A percentile compares a stretch with the other conserved stretches of the same genome.
phyloP scores from a whole-genome alignment of 257 asterid species.

The Solanum virginianum region DNA sequence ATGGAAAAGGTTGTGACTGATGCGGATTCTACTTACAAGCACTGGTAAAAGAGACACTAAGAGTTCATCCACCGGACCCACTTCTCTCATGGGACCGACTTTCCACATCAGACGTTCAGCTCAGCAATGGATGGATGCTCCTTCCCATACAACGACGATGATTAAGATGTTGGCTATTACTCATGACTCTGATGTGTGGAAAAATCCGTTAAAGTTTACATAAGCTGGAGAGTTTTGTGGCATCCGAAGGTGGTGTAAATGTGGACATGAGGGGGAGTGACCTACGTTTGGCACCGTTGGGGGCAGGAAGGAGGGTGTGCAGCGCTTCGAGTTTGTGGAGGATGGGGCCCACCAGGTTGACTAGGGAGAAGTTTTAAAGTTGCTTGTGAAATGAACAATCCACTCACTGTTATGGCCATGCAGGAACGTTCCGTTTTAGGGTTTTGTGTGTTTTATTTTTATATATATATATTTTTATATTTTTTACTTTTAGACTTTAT shows the following conservation, averaged over 20 bases:
- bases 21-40: slow-evolving; percentile 28
- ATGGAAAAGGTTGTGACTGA: slow-evolving; percentile 2
- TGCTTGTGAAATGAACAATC: slow-evolving; percentile 49
- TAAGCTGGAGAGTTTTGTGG: slow-evolving; percentile 21
- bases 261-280: slow-evolving; percentile 38
- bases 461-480: not conserved
- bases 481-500: not conserved
- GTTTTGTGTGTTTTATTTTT: not conserved
- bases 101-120: slow-evolving; percentile 20
- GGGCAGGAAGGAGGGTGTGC: slow-evolving; percentile 53
- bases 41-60: slow-evolving; percentile 31
- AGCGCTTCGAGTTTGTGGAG: slow-evolving; percentile 17
- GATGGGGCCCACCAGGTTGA: slow-evolving; percentile 9
- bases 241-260: slow-evolving; percentile 4
- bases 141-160: slow-evolving; percentile 35
- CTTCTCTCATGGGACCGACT: slow-evolving; percentile 44
- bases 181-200: slow-evolving; percentile 22
- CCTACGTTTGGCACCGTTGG: slow-evolving; percentile 41
- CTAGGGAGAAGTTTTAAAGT: slow-evolving; percentile 34
- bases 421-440: not conserved
- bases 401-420: slow-evolving; percentile 21
- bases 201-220: slow-evolving; percentile 19
- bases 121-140: slow-evolving; percentile 35
- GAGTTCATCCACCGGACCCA: slow-evolving; percentile 50
- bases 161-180: slow-evolving; percentile 57